phyloP scores from a whole-genome alignment of 805 yeast genomes.

The Tetrapisispora iriomotensis region DNA sequence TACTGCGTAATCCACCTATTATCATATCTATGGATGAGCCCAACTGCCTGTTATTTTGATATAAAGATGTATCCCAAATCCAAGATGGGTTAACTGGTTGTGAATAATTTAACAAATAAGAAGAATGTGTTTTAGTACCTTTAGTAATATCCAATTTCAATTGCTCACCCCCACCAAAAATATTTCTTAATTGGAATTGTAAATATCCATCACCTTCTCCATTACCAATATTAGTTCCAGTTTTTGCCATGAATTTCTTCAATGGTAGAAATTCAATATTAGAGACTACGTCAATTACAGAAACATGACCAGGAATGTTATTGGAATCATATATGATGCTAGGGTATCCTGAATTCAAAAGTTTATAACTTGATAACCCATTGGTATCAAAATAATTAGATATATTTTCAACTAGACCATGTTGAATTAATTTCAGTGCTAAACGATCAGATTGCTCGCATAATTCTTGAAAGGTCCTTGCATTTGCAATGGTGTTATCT shows the following conservation, averaged over 20 bases:
- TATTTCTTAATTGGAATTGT: constrained; percentile 52
- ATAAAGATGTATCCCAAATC: constrained; percentile 44
- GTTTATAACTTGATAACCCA: background rate
- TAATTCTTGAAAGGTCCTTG: constrained; percentile 19
- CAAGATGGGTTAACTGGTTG: constrained; percentile 42
- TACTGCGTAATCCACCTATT: constrained; percentile 31
- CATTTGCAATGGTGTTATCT: constrained; percentile 21
- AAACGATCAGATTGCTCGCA: constrained; percentile 20
- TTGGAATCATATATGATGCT: background rate
- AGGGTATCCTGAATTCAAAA: background rate
- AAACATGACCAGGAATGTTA: constrained; percentile 5
- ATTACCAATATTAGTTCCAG: constrained; percentile 94
- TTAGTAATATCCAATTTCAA: constrained; percentile 46
- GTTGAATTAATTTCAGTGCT: constrained; percentile 20
- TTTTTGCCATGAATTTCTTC: constrained; percentile 68
- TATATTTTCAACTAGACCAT: constrained; percentile 20
- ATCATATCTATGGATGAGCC: constrained; percentile 45
- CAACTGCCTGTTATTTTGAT: constrained; percentile 43
- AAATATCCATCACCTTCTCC: constrained; percentile 92
- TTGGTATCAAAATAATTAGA: constrained; percentile 12
- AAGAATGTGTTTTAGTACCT: constrained; percentile 51
- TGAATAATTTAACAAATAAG: constrained; percentile 43
- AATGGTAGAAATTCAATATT: constrained; percentile 37
- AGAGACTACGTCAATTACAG: constrained; percentile 24
- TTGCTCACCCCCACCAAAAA: constrained; percentile 62